Evolutionary conservation across 2,329 filamentous ascomycete genomes (phyloP).

Genomic region (Fusarium sacchari): DNA sequence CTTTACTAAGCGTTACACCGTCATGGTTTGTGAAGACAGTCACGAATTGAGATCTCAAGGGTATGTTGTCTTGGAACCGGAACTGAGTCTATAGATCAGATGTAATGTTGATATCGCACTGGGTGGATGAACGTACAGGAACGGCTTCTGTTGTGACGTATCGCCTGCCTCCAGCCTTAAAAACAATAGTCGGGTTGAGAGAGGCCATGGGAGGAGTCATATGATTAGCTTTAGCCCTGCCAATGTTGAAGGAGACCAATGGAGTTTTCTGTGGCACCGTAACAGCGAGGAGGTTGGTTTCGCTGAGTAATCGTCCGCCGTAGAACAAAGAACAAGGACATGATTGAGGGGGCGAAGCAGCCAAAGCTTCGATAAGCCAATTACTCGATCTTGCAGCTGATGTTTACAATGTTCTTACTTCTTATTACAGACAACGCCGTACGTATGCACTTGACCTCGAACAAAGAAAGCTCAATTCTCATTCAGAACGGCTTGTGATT

Average conservation of each 20-base stretch:
- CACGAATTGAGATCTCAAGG: fast-evolving
- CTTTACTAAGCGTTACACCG: fast-evolving
- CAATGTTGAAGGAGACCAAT: not conserved
- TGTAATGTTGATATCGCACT: fast-evolving
- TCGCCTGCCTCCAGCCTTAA: not conserved
- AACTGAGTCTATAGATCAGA: not conserved
- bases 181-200: not conserved
- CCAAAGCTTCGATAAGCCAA: not conserved
- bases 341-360: not conserved
- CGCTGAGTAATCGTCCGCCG: not conserved
- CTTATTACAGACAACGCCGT: fast-evolving
- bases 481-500: not conserved
- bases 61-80: fast-evolving
- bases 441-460: fast-evolving
- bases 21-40: not conserved
- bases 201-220: not conserved
- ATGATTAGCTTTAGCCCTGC: fast-evolving
- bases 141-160: no score
- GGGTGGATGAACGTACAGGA: not conserved
- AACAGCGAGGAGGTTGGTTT: not conserved
- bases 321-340: not conserved
- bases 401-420: fast-evolving
- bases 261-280: fast-evolving
- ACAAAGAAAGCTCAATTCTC: not conserved
- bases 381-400: fast-evolving